Evolutionary conservation across 2,329 filamentous ascomycete species (phyloP).

Genomic region (Tolypocladium guangdongense): DNA sequence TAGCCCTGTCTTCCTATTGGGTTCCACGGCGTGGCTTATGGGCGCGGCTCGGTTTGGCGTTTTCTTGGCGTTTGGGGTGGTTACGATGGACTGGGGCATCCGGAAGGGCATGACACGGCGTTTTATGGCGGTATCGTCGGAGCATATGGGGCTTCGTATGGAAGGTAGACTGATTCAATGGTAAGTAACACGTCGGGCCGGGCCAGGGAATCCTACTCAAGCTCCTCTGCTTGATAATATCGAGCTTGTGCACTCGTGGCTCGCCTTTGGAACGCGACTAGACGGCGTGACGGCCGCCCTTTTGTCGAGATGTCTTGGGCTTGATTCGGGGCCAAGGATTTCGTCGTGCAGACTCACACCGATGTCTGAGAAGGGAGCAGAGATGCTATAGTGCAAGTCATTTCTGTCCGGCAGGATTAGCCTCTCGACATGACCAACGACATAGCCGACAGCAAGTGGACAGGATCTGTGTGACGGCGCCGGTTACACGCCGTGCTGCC

Average conservation of each 20-base stretch:
- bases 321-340: background rate
- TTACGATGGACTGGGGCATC: background rate
- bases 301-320: background rate
- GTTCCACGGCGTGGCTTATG: too few relatives aligned
- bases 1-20: too few relatives aligned
- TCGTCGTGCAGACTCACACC: background rate
- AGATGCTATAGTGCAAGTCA: too few relatives aligned
- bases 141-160: background rate
- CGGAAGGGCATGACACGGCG: conserved; percentile 2
- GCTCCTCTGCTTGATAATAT: background rate
- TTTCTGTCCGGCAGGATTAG: too few relatives aligned
- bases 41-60: background rate
- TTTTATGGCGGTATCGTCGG: background rate
- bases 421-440: too few relatives aligned
- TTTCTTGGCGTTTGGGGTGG: background rate
- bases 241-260: background rate
- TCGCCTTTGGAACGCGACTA: background rate
- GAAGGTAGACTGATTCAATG: background rate
- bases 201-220: background rate
- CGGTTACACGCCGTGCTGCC: too few relatives aligned
- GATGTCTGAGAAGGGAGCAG: too few relatives aligned
- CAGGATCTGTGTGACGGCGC: too few relatives aligned
- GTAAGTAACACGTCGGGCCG: background rate
- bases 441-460: too few relatives aligned
- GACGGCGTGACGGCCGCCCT: background rate